Evolutionary conservation across 2,329 filamentous ascomycete species (phyloP), one percentile per base, ranked within the genome.

Genomic region (Penicillium sp.): DNA sequence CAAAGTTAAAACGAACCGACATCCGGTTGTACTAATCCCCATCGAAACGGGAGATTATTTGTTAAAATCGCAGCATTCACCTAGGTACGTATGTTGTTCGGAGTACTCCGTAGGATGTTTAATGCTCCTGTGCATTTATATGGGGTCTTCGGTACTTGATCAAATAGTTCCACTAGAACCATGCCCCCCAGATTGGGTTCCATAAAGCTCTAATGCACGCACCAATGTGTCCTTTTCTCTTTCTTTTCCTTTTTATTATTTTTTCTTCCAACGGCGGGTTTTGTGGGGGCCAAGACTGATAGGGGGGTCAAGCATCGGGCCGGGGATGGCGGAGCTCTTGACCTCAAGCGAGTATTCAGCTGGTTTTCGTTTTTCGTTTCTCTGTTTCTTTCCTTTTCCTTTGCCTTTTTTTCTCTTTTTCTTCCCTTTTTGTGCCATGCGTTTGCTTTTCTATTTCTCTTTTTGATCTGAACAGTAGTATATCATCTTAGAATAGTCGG

Each of bases 251-350:
- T 19, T 18, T n/a, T 39, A 35, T 19, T 30, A 38, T 30, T 32
- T 26, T 42, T 36, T 38, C 16, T 41, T 8, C 36, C 38, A 64
- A 63, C 62, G 59, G 59, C 45, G 54, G 30, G 55, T 59, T 30
- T 56, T 55, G 57, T 63, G 59, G 59, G 62, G 60, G 61, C 58
- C 57, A 51, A 59, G 47, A 30, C 32, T 53, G 35, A 39, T 49
- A 53, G 38, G 51, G 38, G 46, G 11, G 39, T 39, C 46, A 54
- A 54, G 51, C 46, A 50, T 43, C 51, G 40, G 51, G 32, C 40
- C 51, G 51, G 46, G 40, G 39, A 50, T 39, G 51, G 40, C 34
- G 46, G 46, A 27, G 9, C n/a, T 18, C 8, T 34, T 18, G 19
- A 43, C 46, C 34, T 29, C 51, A 41, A 41, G 29, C 42, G 34